Conservation (phyloP, 768 basidiomycete genomes). For the Tricholomella constricta region DNA sequence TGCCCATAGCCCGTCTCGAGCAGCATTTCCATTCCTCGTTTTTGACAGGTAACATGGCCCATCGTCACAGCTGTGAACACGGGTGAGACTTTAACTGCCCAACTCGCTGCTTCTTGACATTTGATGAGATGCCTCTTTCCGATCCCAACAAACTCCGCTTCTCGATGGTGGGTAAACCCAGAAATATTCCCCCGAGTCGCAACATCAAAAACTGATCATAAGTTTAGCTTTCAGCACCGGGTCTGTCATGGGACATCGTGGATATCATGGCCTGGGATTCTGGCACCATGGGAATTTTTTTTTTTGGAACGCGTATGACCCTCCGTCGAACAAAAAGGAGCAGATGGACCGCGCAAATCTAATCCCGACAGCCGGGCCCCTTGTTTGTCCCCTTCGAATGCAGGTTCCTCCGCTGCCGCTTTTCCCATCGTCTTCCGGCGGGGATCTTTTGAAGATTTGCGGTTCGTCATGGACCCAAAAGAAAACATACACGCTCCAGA, state of each 20-base stretch:
- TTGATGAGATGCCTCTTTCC: constrained; percentile 9
- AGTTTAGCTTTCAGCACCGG: not conserved
- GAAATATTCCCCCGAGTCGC: not conserved
- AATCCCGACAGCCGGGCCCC: constrained; percentile 7
- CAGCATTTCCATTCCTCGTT: not conserved
- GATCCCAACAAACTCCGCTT: constrained; percentile 4
- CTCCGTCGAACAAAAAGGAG: not conserved
- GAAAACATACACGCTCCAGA: not conserved
- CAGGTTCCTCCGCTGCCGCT: constrained; percentile 5
- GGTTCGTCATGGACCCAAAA: not conserved
- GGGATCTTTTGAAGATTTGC: constrained; percentile 2
- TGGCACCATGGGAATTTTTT: not conserved
- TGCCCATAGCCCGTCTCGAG: not conserved
- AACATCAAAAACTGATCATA: constrained; percentile 4
- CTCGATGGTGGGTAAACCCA: not conserved
- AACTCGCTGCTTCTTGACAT: constrained; percentile 6
- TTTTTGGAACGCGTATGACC: not conserved
- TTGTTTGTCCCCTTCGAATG: not conserved
- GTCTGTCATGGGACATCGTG: constrained; percentile 7
- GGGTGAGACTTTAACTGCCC: constrained; percentile 7
- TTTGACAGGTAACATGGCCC: not conserved
- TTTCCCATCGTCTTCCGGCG: constrained; percentile 2
- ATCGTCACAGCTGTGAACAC: not conserved
- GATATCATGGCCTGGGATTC: constrained; percentile 5
- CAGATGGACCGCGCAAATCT: not conserved